Conservation (phyloP, 495 filamentous ascomycete genomes). For the Bathelium albidoporum region DNA sequence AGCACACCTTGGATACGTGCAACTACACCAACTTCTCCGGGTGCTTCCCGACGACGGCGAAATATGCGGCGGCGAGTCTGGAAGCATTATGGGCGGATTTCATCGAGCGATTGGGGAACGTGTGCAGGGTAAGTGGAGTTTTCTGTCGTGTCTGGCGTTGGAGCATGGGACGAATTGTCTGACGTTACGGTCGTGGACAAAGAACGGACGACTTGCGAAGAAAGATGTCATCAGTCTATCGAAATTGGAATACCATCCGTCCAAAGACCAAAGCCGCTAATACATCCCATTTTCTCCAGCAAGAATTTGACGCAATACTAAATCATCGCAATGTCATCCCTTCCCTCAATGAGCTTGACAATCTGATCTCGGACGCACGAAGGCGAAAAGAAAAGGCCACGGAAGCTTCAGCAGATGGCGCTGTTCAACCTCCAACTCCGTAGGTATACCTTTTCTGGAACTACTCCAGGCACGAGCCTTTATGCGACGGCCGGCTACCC, state of each 20-base stretch:
- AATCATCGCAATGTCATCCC: slow-evolving; percentile 57
- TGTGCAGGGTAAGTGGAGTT: slow-evolving; percentile 11
- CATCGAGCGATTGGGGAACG: slow-evolving; percentile 21
- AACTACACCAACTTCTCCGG: slow-evolving; percentile 67
- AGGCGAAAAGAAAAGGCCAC: slow-evolving; percentile 40
- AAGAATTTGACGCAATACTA: slow-evolving; percentile 72
- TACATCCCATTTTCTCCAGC: slow-evolving; percentile 24
- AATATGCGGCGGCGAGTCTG: slow-evolving; percentile 47
- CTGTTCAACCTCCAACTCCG: slow-evolving; percentile 35
- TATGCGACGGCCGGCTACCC: background rate
- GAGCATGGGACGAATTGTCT: slow-evolving; percentile 27
- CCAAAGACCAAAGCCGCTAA: background rate
- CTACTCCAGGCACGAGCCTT: background rate
- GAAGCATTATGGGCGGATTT: slow-evolving; percentile 27
- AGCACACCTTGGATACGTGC: slow-evolving; percentile 60
- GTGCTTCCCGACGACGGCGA: slow-evolving; percentile 80
- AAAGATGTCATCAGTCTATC: background rate
- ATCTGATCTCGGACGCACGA: slow-evolving; percentile 59
- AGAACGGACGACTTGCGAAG: background rate
- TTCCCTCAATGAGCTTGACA: slow-evolving; percentile 75
- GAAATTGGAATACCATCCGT: background rate
- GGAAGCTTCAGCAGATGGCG: slow-evolving; percentile 18
- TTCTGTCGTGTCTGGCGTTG: background rate
- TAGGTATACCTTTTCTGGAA: slow-evolving; percentile 24
- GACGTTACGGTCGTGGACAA: background rate